Evolutionary conservation across 2,329 filamentous ascomycete genomes (phyloP).

Genomic region (Aspergillus terreus): DNA sequence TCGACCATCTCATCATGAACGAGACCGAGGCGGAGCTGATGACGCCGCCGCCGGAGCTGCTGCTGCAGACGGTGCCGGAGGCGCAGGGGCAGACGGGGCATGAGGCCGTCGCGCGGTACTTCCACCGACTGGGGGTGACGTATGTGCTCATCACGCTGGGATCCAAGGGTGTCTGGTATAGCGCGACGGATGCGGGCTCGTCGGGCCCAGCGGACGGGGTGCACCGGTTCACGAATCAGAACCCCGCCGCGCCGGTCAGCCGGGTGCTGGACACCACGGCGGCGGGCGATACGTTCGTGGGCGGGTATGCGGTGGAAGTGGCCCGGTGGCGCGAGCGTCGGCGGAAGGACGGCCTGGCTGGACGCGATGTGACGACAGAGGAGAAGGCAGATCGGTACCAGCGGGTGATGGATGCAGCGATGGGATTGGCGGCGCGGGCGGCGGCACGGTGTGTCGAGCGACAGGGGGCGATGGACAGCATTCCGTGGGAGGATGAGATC

Average conservation of each 20-base stretch:
- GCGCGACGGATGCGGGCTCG: conserved; percentile 44
- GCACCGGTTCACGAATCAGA: conserved; percentile 31
- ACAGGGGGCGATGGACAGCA: conserved; percentile 46
- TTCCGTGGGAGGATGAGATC: conserved; percentile 47
- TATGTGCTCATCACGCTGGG: conserved; percentile 85
- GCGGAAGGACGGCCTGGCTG: conserved; percentile 49
- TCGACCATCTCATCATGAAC: conserved; percentile 82
- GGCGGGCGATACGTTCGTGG: conserved; percentile 92
- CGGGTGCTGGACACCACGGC: conserved; percentile 88
- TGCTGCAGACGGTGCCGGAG: conserved; percentile 25
- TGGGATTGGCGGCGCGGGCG: conserved; percentile 42
- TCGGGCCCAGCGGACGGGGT: conserved; percentile 34
- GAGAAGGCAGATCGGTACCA: conserved; percentile 38
- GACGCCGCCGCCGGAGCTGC: conserved; percentile 47
- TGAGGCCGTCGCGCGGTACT: conserved; percentile 56
- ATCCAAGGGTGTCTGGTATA: conserved; percentile 69
- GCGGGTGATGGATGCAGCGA: conserved; percentile 43
- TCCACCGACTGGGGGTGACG: conserved; percentile 65
- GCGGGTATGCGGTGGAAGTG: conserved; percentile 73
- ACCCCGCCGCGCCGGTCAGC: conserved; percentile 64
- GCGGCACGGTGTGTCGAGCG: conserved; percentile 44
- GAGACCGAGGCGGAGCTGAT: conserved; percentile 82
- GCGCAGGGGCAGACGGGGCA: conserved; percentile 44
- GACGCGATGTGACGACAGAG: conserved; percentile 37
- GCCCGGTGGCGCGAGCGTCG: conserved; percentile 49